phyloP scores from a whole-genome alignment of 306 rosid species.

The apple (Malus domestica) region ASM211411v1 NC_041789.1:24465001-24465500 shows the following conservation, averaged over 20 bases:
- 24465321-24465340: background rate
- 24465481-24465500: constrained; percentile 4
- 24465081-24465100: background rate
- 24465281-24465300: constrained; percentile 1
- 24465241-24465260: constrained; percentile 9
- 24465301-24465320: constrained; percentile 14
- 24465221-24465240: constrained; percentile 55
- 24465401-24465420: background rate
- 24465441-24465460: constrained; percentile 1
- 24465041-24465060: no score
- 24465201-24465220: constrained; percentile 66
- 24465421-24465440: background rate
- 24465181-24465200: constrained; percentile 24
- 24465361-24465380: background rate
- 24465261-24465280: background rate
- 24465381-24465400: background rate
- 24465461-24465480: constrained; percentile 6
- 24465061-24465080: no score
- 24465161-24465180: background rate
- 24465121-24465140: background rate
- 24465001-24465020: no score
- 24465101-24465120: background rate
- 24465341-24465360: background rate
- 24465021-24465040: no score
- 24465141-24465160: background rate